These are phyloP conservation scores for Rhynchosporium agropyri DNA, from an alignment of 2,329 filamentous ascomycete species.

Conservation along the genomic window DNA sequence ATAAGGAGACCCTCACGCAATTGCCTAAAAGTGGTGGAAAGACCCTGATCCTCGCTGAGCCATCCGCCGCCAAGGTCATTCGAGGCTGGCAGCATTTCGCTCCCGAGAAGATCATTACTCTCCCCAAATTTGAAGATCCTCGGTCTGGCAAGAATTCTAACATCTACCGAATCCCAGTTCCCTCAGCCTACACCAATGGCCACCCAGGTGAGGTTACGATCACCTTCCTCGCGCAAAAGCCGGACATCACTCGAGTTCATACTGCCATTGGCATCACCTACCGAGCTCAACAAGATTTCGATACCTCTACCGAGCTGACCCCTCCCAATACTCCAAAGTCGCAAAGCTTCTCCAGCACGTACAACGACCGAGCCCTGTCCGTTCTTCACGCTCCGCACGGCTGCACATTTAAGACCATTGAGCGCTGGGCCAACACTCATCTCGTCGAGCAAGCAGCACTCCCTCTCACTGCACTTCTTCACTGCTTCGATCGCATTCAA, in stretches of 20 bases:
- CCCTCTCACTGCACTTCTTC: conserved; percentile 65
- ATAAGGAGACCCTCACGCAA: conserved; percentile 68
- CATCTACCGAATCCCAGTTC: conserved; percentile 52
- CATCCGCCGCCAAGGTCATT: conserved; percentile 65
- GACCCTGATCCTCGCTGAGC: conserved; percentile 67
- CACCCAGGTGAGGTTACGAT: conserved; percentile 69
- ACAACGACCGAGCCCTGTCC: conserved; percentile 51
- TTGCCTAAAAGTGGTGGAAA: conserved; percentile 56
- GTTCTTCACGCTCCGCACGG: conserved; percentile 68
- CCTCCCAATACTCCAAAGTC: conserved; percentile 19
- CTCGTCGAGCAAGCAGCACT: conserved; percentile 59
- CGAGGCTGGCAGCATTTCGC: conserved; percentile 70
- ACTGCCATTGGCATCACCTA: conserved; percentile 75
- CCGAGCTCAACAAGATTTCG: conserved; percentile 39
- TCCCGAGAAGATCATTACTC: conserved; percentile 48
- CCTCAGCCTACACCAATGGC: conserved; percentile 54
- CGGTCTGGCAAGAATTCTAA: conserved; percentile 36
- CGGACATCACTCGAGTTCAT: conserved; percentile 63
- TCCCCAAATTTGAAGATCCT: conserved; percentile 52
- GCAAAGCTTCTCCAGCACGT: conserved; percentile 36
- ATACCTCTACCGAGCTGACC: conserved; percentile 17
- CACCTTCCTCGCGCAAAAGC: conserved; percentile 63
- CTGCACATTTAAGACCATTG: conserved; percentile 55
- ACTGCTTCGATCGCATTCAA: conserved; percentile 62
- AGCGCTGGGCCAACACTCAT: conserved; percentile 58